Evolutionary conservation across 306 rosid genomes (phyloP), one percentile per base, ranked within the genome.

Genomic region (Sechiopsis laciniata): DNA sequence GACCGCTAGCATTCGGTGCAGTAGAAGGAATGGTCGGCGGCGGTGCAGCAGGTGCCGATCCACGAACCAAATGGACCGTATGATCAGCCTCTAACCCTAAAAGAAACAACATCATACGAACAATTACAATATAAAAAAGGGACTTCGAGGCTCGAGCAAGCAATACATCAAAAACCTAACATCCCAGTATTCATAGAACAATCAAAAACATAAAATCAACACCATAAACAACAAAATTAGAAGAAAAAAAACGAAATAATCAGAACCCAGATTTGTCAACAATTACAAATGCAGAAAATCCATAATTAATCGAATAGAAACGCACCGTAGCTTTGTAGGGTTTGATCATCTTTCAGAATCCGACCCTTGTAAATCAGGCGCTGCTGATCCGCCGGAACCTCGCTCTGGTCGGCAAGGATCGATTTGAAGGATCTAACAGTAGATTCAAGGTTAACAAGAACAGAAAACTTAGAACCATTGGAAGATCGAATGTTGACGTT

Each of bases 291-390:
- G 59, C 26, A 40, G 52, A 32, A 17, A 62, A 68, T 76, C 72
- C 4, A 76, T 54, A 79, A 3, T n/a, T 45, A 16, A 21, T 61
- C 21, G 11, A 55, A 62, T 26, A 26, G 32, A 10, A 35, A 56
- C n/a, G 22, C 59, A 91, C 97, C 96, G 69, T 89, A 88, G 89
- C 88, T 91, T 62, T 66, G 79, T 37, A 91, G 87, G 15, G 92
- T 78, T 74, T 91, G 91, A 74, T 91, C 97, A 19, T 91, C 89
- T 85, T 89, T 87, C 53, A 91, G 83, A 79, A 91, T 91, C 83
- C 96, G 88, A 2, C 97, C 97, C 76, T 91, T 89, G 79, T 91
- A 91, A 84, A 91, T 91, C 88, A 91, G 81, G 15, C 97, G 87
- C 79, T 91, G 97, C 72, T 86, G 91, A 61, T 87, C 83, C 35